These are phyloP conservation scores for Leucosporidium creatinivorum DNA, from an alignment of 768 basidiomycete species.

Conservation along the genomic window DNA sequence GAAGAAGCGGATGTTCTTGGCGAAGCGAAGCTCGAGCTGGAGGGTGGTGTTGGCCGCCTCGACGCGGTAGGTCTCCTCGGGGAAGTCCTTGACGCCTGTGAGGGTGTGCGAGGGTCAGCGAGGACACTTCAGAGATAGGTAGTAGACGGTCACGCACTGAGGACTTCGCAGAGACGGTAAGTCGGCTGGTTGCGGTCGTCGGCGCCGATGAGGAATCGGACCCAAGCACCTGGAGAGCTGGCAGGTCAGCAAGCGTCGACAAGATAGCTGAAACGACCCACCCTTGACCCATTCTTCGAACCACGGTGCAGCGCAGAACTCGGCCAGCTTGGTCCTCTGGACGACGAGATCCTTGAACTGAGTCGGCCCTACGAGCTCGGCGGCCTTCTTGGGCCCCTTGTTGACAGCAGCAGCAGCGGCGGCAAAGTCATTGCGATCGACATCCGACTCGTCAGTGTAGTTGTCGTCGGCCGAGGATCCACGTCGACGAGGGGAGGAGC, in stretches of 20 bases:
- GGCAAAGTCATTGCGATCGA: conserved; percentile 59
- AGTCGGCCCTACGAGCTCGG: conserved; percentile 48
- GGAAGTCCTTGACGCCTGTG: background rate
- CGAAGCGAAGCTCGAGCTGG: conserved; percentile 67
- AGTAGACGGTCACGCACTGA: conserved; percentile 46
- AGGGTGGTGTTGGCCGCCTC: conserved; percentile 46
- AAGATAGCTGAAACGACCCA: conserved; percentile 38
- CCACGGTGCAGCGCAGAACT: conserved; percentile 66
- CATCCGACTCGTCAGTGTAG: conserved; percentile 58
- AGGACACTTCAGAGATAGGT: too few species aligned
- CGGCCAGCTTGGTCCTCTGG: conserved; percentile 63
- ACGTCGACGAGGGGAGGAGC: too few species aligned
- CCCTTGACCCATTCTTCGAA: conserved; percentile 79
- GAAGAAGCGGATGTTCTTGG: conserved; percentile 56
- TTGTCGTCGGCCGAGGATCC: conserved; percentile 40
- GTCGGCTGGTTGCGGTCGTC: conserved; percentile 48
- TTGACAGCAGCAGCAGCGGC: conserved; percentile 47
- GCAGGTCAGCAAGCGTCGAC: conserved; percentile 3
- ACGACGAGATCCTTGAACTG: conserved; percentile 61
- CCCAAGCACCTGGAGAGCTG: conserved; percentile 61
- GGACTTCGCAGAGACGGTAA: conserved; percentile 76
- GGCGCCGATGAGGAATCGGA: conserved; percentile 69
- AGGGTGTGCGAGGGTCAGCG: background rate
- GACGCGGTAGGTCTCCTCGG: conserved; percentile 18
- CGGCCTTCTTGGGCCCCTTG: conserved; percentile 49